Base-by-base conservation (phyloP, 148 eudicot genomes). In the Heliosperma pusillum region DNA sequence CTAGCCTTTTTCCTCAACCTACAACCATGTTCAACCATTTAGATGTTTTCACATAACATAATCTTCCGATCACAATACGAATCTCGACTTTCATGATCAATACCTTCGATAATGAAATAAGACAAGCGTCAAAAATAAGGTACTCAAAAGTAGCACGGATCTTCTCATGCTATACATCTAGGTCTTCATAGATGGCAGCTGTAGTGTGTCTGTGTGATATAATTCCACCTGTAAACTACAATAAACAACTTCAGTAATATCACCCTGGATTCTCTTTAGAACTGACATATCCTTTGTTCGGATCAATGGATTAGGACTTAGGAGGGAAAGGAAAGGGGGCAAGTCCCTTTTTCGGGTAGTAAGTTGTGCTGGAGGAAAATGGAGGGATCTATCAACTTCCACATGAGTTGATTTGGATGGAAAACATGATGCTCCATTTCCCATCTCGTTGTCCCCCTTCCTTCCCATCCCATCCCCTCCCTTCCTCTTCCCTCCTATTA, bases 31-130 rank as follows among this genome's bases (percentile, higher is more conserved):
- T 47, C 45, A 50, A 26, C 69, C 62, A 45, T 44, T 57, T 13
- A 65, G 76, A 42, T 56, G 73, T 45, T 74, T 79, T 59, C 74
- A 79, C 82, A 79, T 74, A 79, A 55, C 83, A 80, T 61, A 79
- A 45, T 66, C 72, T 66, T 76, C 62, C 36, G 40, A 72, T 61
- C 72, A 56, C 36, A 69, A 52, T 33, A n/a, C 59, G 15, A 66
- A 57, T 29, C 61, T 76, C 57, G 42, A 72, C 72, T 59, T 71
- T 65, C 71, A 76, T 47, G 56, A 59, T 42, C 30, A 55, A 75
- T 80, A 71, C 79, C 72, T 80, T 75, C 17, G 58, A 71, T 4
- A 10, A 22, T 53, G 74, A 64, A 75, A 53, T 58, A 55, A 19
- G 19, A 62, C 74, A 66, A 71, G 62, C 30, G 65, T 36, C 76